Base-by-base conservation (phyloP, 306 rosid species). In the Fragaria vesca region DNA sequence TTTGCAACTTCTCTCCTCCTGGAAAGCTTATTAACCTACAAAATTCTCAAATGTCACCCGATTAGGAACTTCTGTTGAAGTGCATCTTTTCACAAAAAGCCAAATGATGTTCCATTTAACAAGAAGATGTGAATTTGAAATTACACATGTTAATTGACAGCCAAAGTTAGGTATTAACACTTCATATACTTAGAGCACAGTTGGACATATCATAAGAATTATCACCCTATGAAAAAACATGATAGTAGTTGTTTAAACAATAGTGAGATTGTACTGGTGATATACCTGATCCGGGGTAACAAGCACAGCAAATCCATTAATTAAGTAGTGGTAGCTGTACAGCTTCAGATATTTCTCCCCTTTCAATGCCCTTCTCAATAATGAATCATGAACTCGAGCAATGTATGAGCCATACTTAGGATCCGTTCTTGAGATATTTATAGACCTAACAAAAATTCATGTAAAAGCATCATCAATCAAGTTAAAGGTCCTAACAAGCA, bases 281-380 rank as follows among this genome's bases (percentile, higher is more conserved):
- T 67, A 68, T 91, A 95, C 99, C 98, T 96, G 99, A 20, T 88
- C 84, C 43, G 85, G 90, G 40, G 98, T 90, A 74, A 91, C 91
- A 65, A 93, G 85, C 83, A 93, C 97, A 17, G 99, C 85, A 38
- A 96, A 96, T 80, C 99, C 99, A 75, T 93, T 93, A 76, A 96
- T 91, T 83, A 93, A 85, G 89, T 89, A 96, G 79, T 90, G 98
- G 87, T 96, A 96, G 86, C 99, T 96, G 80, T 96, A 96, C 76
- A 96, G 85, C 83, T 96, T 96, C 86, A 96, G 81, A 91, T 96
- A 96, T 72, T 87, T 91, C 89, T 90, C 91, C 85, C 99, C 99
- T 71, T 79, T 90, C 77, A 96, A 87, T 60, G 78, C 93, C 86
- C 79, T 89, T 85, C 85, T 87, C 90, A 96, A 83, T 87, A 96